Conservation (phyloP, 805 yeast species). For the Candida boleticola region DNA sequence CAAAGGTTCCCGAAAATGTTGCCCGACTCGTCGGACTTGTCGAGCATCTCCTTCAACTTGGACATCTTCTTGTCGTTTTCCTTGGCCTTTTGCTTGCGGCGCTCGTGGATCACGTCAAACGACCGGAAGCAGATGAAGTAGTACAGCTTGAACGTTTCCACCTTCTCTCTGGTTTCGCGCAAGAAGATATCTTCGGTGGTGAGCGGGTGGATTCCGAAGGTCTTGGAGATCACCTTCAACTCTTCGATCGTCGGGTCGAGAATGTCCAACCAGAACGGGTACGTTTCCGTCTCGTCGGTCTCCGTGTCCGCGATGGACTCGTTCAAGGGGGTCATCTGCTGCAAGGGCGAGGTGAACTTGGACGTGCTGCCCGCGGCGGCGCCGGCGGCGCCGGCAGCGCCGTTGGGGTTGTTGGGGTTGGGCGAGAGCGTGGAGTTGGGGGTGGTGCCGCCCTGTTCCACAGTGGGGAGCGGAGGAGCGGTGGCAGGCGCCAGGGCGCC, state of each 20-base stretch:
- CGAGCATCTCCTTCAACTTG: slow-evolving; percentile 38
- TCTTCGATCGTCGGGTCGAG: slow-evolving; percentile 94
- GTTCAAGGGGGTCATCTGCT: slow-evolving; percentile 2
- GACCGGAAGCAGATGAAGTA: slow-evolving; percentile 83
- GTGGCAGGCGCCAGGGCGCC: not conserved
- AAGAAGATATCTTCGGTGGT: slow-evolving; percentile 93
- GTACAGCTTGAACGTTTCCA: slow-evolving; percentile 86
- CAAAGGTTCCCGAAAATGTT: slow-evolving; percentile 17
- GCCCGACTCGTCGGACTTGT: slow-evolving; percentile 16
- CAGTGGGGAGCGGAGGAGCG: not conserved
- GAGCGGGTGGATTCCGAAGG: slow-evolving; percentile 93
- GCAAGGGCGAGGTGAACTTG: slow-evolving; percentile 24
- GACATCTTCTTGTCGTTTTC: slow-evolving; percentile 41
- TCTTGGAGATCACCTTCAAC: slow-evolving; percentile 84
- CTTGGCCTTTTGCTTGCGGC: slow-evolving; percentile 49
- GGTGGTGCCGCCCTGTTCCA: slow-evolving; percentile 6
- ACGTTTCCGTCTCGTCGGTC: slow-evolving; percentile 10
- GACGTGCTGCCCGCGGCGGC: not conserved
- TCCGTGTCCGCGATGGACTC: not conserved
- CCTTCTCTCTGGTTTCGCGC: slow-evolving; percentile 94
- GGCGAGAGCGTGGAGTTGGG: slow-evolving; percentile 1
- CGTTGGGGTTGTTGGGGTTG: not conserved
- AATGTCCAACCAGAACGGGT: slow-evolving; percentile 82
- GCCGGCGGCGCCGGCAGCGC: not conserved
- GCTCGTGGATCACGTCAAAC: slow-evolving; percentile 67